Base-by-base conservation (phyloP, 495 filamentous ascomycete genomes). In the Chaetomium cochliodes region DNA sequence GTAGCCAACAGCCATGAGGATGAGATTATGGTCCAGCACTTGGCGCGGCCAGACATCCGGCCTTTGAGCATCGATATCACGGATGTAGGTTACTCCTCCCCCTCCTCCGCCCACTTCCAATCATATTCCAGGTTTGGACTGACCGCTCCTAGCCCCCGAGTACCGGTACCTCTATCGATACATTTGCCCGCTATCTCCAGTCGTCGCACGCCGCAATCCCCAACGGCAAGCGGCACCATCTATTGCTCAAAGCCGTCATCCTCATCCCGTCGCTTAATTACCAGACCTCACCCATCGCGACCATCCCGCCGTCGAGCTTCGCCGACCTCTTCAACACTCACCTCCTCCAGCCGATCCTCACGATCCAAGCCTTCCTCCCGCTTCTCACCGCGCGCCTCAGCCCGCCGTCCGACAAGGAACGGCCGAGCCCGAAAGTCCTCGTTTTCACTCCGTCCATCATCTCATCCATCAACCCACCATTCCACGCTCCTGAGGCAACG, bases 321-420 rank as follows among this genome's bases (percentile, higher is more conserved):
- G 89, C 90, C 60, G 92, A 98, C 71, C 88, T 89, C 16, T 82
- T 98, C 68, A 96, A 97, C 79, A 90, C 90, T 6, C 91, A 93
- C 60, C 82, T 98, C n/a, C 84, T 98, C 33, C 88, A 90, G n/a
- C 93, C 96, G 5, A 89, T 98, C 65, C 82, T 96, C 62, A 91
- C 88, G 0, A 82, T 91, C 13, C 92, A 97, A 73, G 83, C 89
- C 26, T 96, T 98, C 79, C 81, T 98, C 1, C 93, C 91, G 0
- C 86, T 90, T 28, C 81, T 97, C 51, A 87, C 85, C 15, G 79
- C 83, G 6, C 79, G 77, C 44, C 74, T 80, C 22, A 51, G 54
- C 65, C 77, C 78, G 53, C 75, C 79, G 55, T 76, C 75, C 51
- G 79, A 83, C n/a, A 68, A 64, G 23, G 66, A 65, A 16, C 46